phyloP scores from a whole-genome alignment of 345 rosid species.

The Lepidium africanum region DNA sequence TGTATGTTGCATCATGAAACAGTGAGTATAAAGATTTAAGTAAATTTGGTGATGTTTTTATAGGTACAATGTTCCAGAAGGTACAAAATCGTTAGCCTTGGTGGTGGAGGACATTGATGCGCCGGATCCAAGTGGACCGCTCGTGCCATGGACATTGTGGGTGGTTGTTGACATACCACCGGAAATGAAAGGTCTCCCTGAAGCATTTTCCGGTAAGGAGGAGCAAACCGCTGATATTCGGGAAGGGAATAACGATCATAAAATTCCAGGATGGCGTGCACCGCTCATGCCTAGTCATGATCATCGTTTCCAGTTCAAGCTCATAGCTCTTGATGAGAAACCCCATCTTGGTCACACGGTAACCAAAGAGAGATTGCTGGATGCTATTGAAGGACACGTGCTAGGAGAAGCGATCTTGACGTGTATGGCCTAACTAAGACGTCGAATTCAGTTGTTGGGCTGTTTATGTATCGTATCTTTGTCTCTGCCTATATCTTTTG shows the following conservation, averaged over 20 bases:
- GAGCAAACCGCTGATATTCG: constrained; percentile 42
- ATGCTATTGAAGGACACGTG: constrained; percentile 59
- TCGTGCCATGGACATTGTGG: constrained; percentile 82
- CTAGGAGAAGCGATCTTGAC: constrained; percentile 56
- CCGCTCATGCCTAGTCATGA: constrained; percentile 52
- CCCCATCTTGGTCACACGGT: constrained; percentile 61
- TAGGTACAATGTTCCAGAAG: constrained; percentile 52
- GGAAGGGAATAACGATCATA: constrained; percentile 69
- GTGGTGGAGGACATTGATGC: constrained; percentile 83
- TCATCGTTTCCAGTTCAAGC: constrained; percentile 65
- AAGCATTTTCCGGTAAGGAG: constrained; percentile 60
- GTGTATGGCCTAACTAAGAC: constrained; percentile 29
- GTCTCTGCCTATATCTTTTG: background rate
- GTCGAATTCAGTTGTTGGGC: background rate
- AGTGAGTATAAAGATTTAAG: too few relatives aligned
- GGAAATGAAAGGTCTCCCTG: constrained; percentile 53
- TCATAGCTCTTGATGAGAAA: constrained; percentile 53
- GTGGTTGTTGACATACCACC: constrained; percentile 66
- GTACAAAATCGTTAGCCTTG: constrained; percentile 53
- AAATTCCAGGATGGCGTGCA: constrained; percentile 74
- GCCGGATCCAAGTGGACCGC: constrained; percentile 50
- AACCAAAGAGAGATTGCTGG: constrained; percentile 51
- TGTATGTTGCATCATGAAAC: too few relatives aligned
- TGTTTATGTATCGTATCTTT: background rate
- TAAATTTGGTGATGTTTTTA: too few relatives aligned